A percentile compares a stretch with the other conserved stretches of the same genome.
These are phyloP conservation scores for Orychophragmus violaceus DNA, from an alignment of 345 rosid species.

Conservation along the genomic window DNA sequence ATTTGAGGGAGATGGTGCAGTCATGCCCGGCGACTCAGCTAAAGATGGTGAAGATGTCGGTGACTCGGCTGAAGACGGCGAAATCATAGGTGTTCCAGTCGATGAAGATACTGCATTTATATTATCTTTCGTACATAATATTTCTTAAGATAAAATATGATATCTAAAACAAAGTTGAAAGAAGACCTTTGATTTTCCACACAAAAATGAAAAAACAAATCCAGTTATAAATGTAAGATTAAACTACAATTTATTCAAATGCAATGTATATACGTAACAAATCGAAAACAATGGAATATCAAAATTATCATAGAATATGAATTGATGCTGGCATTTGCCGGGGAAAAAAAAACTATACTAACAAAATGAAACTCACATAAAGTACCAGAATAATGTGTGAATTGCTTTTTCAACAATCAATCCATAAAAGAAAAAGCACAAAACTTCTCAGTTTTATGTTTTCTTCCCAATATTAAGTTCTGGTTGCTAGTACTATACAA, in stretches of 20 bases:
- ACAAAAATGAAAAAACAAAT: neutral
- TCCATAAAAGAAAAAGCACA: too few relatives aligned
- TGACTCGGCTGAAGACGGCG: constrained; percentile 8
- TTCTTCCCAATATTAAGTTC: neutral
- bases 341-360: neutral
- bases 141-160: neutral
- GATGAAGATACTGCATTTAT: constrained; percentile 24
- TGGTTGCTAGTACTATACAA: neutral
- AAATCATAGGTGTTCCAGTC: neutral
- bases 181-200: neutral
- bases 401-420: neutral
- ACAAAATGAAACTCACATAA: neutral
- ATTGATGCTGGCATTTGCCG: neutral
- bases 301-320: neutral
- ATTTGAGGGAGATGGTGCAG: constrained; percentile 4
- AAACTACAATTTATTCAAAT: neutral
- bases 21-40: neutral
- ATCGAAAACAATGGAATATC: neutral
- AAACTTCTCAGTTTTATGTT: neutral
- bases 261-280: too few relatives aligned
- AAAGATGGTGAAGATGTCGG: constrained; percentile 1
- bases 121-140: neutral
- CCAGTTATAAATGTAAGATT: neutral
- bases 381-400: neutral
- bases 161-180: neutral